Evolutionary conservation across 371 early-diverging fungal genomes (phyloP).

Genomic region (Funneliformis caledonium): DNA sequence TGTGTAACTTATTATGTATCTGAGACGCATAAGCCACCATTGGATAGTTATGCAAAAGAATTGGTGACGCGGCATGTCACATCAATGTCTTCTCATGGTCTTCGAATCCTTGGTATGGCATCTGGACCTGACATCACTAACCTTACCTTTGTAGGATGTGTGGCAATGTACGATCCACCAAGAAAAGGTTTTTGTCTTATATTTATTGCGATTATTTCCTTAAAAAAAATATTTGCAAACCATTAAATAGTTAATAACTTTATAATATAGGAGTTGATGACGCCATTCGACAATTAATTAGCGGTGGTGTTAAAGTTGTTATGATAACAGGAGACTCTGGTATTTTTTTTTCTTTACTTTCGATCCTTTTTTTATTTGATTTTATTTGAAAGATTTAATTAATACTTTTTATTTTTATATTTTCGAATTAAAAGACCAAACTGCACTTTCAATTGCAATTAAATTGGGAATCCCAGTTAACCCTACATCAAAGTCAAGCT

Average conservation of each 20-base stretch:
- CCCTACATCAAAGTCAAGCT: slow-evolving; percentile 52
- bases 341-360: slow-evolving; percentile 43
- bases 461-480: slow-evolving; percentile 74
- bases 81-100: slow-evolving; percentile 79
- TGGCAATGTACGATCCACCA: slow-evolving; percentile 88
- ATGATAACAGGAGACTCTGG: slow-evolving; percentile 94
- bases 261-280: slow-evolving; percentile 57
- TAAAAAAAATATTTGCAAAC: background rate
- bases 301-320: slow-evolving; percentile 80
- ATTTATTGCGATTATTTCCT: background rate
- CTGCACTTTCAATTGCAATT: slow-evolving; percentile 80
- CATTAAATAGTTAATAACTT: background rate
- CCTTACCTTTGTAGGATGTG: slow-evolving; percentile 78
- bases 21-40: slow-evolving; percentile 47
- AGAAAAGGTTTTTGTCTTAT: slow-evolving; percentile 54
- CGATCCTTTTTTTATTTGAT: background rate
- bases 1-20: slow-evolving; percentile 65
- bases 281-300: slow-evolving; percentile 62
- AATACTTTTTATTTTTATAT: background rate
- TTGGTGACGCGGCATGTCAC: slow-evolving; percentile 59
- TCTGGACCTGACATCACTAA: slow-evolving; percentile 62
- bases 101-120: slow-evolving; percentile 89
- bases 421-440: slow-evolving; percentile 56
- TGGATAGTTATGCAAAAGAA: slow-evolving; percentile 59
- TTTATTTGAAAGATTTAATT: background rate